These are phyloP conservation scores for Cladophialophora immunda DNA, from an alignment of 2,329 filamentous ascomycete genomes.

Conservation along the genomic window DNA sequence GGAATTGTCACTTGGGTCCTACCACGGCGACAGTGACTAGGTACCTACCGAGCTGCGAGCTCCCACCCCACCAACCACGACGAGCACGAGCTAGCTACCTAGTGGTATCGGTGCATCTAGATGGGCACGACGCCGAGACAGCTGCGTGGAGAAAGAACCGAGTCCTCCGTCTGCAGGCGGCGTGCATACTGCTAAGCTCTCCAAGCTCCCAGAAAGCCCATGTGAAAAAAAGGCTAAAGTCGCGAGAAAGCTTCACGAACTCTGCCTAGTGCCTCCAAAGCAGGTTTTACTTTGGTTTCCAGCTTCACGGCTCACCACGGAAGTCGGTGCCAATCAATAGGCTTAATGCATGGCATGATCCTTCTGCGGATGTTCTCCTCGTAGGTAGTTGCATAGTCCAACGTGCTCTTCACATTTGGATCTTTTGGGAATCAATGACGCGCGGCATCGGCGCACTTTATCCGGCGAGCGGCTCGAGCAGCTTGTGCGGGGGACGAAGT, in stretches of 20 bases:
- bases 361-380: neutral
- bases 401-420: neutral
- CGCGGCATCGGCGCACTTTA: neutral
- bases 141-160: slow-evolving; percentile 1
- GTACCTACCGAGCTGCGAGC: neutral
- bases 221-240: neutral
- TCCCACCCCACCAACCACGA: neutral
- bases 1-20: slow-evolving; percentile 1
- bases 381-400: neutral
- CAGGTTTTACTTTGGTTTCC: slow-evolving; percentile 1
- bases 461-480: neutral
- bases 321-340: slow-evolving; percentile 1
- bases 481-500: neutral
- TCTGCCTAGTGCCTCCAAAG: slow-evolving; percentile 2
- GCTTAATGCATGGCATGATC: neutral
- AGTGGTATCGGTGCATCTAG: neutral
- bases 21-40: neutral
- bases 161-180: neutral
- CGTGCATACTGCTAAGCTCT: neutral
- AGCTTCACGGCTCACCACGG: neutral
- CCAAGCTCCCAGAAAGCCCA: neutral
- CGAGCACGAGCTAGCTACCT: neutral
- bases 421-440: slow-evolving; percentile 3
- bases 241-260: neutral
- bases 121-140: neutral